Conservation (phyloP, 148 eudicot genomes). For the Vaccinium macrocarpon region DNA sequence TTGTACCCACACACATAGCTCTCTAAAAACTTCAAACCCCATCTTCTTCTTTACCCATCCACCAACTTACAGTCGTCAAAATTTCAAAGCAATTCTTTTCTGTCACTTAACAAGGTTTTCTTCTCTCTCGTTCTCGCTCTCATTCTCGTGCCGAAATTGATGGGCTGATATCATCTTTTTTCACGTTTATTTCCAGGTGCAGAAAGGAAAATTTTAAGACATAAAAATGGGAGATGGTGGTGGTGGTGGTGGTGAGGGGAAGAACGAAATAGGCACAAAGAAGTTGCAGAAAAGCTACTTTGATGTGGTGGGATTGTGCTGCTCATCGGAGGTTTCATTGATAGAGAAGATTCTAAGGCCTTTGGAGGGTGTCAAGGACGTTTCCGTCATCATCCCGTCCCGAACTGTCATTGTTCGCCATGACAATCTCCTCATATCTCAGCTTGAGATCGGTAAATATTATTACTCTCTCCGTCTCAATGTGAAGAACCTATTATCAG, state of each 20-base stretch:
- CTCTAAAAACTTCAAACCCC: too few species aligned
- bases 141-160: neutral
- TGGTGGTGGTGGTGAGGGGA: neutral
- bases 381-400: conserved; percentile 67
- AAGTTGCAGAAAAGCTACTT: conserved; percentile 65
- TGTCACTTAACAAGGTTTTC: too few species aligned
- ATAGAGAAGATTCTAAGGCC: conserved; percentile 62
- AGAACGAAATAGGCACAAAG: neutral
- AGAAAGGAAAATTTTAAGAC: neutral
- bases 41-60: too few species aligned
- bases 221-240: neutral
- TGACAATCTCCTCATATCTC: conserved; percentile 52
- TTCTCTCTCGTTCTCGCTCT: neutral
- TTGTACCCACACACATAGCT: too few species aligned
- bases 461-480: neutral
- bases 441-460: conserved; percentile 55
- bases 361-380: conserved; percentile 59
- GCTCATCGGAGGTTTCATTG: conserved; percentile 70
- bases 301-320: conserved; percentile 77
- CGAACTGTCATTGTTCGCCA: conserved; percentile 78
- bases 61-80: too few species aligned
- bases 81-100: too few species aligned
- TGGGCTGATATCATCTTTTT: neutral
- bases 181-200: neutral
- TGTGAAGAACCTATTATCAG: neutral